These are phyloP conservation scores for Globomyces sp. DNA, from an alignment of 371 early-diverging fungal genomes.

Conservation along the genomic window DNA sequence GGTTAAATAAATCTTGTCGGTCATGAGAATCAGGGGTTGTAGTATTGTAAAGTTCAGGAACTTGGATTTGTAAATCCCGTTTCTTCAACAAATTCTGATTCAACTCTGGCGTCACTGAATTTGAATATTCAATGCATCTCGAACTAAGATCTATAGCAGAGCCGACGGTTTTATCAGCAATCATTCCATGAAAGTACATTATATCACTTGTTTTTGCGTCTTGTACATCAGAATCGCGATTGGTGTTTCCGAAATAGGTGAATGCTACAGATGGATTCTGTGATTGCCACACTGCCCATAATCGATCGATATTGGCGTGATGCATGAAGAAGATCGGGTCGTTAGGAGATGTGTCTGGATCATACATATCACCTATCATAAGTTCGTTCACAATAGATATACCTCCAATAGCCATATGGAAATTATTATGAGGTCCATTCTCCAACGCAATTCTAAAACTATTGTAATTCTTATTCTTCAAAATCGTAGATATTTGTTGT, in stretches of 20 bases:
- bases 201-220: conserved; percentile 15
- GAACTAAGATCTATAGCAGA: conserved; percentile 16
- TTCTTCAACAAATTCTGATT: neutral
- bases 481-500: conserved; percentile 39
- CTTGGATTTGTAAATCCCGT: neutral
- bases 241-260: conserved; percentile 16
- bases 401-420: conserved; percentile 48
- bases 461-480: conserved; percentile 38
- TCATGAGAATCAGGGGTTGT: conserved; percentile 29
- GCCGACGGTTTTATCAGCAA: conserved; percentile 7
- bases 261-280: conserved; percentile 23
- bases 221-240: neutral
- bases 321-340: conserved; percentile 64
- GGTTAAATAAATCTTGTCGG: conserved; percentile 29
- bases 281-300: conserved; percentile 53
- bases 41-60: conserved; percentile 8
- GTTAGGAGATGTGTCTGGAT: conserved; percentile 29
- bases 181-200: conserved; percentile 22
- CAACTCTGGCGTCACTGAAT: neutral
- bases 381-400: too few species aligned
- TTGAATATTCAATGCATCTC: conserved; percentile 26
- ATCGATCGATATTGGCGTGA: conserved; percentile 57
- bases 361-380: conserved; percentile 42
- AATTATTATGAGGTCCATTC: conserved; percentile 45
- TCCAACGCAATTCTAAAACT: conserved; percentile 45